Percentiles rank a stretch among this genome's conserved stretches.
Evolutionary conservation across 805 yeast genomes (phyloP).

Genomic region (Candida loeiensis): DNA sequence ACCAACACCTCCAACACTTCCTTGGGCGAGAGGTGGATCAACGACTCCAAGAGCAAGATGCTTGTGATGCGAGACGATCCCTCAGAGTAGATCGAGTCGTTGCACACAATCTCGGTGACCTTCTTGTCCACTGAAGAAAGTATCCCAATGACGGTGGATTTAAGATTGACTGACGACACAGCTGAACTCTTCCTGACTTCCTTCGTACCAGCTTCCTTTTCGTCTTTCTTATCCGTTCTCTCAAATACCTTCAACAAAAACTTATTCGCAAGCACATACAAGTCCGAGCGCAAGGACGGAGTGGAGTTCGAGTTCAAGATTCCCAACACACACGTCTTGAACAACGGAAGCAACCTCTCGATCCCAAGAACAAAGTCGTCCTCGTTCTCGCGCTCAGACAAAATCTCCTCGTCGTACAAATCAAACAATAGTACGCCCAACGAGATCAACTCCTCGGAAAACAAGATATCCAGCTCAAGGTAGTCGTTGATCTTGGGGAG

Average conservation of each 20-base stretch:
- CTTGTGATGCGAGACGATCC: constrained; percentile 75
- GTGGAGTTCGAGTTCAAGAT: constrained; percentile 68
- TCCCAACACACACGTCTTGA: constrained; percentile 72
- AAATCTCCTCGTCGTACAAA: constrained; percentile 43
- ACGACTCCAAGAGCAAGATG: constrained; percentile 66
- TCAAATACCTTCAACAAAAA: constrained; percentile 50
- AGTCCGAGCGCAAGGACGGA: constrained; percentile 66
- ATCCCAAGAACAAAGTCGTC: constrained; percentile 25
- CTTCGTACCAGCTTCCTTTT: constrained; percentile 16
- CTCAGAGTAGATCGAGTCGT: constrained; percentile 77
- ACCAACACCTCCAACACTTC: constrained; percentile 55
- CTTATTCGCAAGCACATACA: constrained; percentile 69
- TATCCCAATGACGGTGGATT: constrained; percentile 49
- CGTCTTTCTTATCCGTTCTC: background rate
- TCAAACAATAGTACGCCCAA: constrained; percentile 69
- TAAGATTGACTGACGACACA: constrained; percentile 15
- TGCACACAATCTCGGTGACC: constrained; percentile 61
- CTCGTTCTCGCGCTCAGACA: constrained; percentile 14
- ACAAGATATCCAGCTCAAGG: constrained; percentile 59
- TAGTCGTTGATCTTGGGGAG: constrained; percentile 76
- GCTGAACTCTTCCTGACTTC: background rate
- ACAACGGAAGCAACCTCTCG: constrained; percentile 62
- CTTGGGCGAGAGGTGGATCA: constrained; percentile 53
- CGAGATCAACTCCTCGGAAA: constrained; percentile 75
- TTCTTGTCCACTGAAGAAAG: constrained; percentile 57